phyloP scores from a whole-genome alignment of 208 protist species.

The Crithidia brevicula region DNA sequence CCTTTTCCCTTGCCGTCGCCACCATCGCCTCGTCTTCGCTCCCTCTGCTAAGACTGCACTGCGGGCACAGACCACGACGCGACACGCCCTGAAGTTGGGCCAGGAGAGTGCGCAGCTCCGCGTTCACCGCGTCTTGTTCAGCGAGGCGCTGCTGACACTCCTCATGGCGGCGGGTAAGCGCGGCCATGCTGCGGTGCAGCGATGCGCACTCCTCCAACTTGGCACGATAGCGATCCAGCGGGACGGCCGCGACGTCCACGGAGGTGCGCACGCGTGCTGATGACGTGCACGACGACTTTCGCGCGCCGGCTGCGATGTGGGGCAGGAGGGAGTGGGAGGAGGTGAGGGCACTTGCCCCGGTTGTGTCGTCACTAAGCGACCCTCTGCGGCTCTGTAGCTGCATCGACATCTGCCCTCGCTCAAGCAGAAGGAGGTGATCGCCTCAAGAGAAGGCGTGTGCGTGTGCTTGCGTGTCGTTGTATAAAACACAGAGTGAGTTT shows the following conservation, averaged over 20 bases:
- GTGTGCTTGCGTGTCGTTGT: not conserved
- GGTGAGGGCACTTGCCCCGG: not conserved
- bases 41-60: no score
- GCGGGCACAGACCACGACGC: no score
- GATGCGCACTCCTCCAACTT: slow-evolving; percentile 33
- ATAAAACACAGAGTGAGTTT: no score
- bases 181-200: slow-evolving; percentile 18
- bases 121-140: slow-evolving; percentile 1
- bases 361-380: not conserved
- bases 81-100: slow-evolving; percentile 7
- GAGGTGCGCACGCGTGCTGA: not conserved
- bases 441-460: no score
- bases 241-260: not conserved
- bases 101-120: slow-evolving; percentile 12
- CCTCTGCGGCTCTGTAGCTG: not conserved
- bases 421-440: no score
- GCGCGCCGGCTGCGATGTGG: not conserved
- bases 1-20: no score
- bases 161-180: slow-evolving; percentile 4
- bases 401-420: no score
- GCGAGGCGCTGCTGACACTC: slow-evolving; percentile 4
- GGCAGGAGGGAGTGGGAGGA: not conserved
- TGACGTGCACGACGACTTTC: not conserved
- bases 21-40: no score
- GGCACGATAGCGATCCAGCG: slow-evolving; percentile 18